These are phyloP conservation scores for Sporothrix brunneoviolacea DNA, from an alignment of 2,329 filamentous ascomycete genomes.

Conservation along the genomic window DNA sequence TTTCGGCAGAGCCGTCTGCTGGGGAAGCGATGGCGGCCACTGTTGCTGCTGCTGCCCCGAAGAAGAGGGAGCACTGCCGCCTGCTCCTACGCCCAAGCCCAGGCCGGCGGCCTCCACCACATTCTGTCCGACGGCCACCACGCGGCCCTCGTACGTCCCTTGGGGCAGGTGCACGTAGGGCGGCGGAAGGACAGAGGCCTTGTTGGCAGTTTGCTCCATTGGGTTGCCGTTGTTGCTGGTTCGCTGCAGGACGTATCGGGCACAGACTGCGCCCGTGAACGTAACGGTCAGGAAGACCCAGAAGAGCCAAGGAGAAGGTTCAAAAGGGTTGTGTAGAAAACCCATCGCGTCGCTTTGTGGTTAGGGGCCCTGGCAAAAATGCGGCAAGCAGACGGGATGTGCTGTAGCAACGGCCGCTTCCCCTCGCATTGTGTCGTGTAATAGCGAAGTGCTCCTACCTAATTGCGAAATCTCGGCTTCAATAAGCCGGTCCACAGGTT, in stretches of 20 bases:
- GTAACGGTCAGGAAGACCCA: not conserved
- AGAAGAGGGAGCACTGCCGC: not conserved
- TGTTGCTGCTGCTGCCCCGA: not conserved
- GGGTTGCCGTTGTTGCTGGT: not conserved
- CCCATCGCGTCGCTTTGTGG: not conserved
- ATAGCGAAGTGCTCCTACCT: not conserved
- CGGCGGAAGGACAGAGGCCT: conserved; percentile 11
- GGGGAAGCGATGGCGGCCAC: not conserved
- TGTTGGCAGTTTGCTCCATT: not conserved
- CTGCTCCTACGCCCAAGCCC: too few relatives aligned
- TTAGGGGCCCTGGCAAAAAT: not conserved
- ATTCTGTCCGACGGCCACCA: conserved; percentile 11
- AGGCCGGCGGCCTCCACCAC: conserved; percentile 6
- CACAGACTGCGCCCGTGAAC: not conserved
- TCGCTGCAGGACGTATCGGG: not conserved
- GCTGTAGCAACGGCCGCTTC: not conserved
- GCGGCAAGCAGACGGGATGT: not conserved
- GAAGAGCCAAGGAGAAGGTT: not conserved
- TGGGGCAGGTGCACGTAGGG: conserved; percentile 29
- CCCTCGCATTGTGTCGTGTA: not conserved
- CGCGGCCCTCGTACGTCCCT: conserved; percentile 33
- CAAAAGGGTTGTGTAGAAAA: not conserved
- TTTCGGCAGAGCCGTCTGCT: conserved; percentile 25
- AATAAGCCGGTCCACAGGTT: not conserved
- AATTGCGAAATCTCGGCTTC: conserved; percentile 2